These are phyloP conservation scores for Mycena amicta DNA, from an alignment of 768 basidiomycete species.

Conservation along the genomic window DNA sequence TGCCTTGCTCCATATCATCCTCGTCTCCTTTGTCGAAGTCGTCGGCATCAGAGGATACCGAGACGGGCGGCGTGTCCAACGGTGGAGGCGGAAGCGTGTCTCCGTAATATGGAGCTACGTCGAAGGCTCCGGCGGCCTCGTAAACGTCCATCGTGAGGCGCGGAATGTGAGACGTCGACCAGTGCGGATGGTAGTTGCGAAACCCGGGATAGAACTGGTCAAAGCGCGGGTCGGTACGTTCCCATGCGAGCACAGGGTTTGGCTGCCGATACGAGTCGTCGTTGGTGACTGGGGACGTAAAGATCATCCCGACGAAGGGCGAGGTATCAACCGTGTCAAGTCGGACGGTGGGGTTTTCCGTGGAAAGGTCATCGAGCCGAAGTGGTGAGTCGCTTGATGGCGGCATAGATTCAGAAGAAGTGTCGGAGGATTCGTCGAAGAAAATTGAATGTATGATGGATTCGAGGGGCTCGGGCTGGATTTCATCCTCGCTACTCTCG, in stretches of 20 bases:
- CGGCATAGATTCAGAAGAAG: no score
- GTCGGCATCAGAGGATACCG: background rate
- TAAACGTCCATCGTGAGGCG: background rate
- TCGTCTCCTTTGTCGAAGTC: background rate
- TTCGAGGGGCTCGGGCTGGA: no score
- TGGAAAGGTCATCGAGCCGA: no score
- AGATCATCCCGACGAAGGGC: no score
- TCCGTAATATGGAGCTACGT: background rate
- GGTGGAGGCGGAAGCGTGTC: background rate
- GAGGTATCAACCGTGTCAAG: no score
- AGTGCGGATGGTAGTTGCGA: background rate
- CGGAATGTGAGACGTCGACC: background rate
- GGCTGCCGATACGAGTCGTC: background rate
- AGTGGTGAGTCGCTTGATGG: no score
- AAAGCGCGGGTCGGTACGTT: background rate
- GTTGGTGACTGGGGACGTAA: no score
- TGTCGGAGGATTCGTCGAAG: no score
- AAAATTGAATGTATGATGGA: no score
- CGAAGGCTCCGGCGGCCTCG: background rate
- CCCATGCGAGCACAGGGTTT: background rate
- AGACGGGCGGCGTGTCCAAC: background rate
- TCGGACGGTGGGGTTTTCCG: no score
- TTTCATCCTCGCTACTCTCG: no score
- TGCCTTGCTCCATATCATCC: background rate
- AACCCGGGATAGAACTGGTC: background rate